Percentiles rank a stretch among this genome's conserved stretches.
Conservation (phyloP, 1,284 basidiomycete species). For the Naganishia albida region DNA sequence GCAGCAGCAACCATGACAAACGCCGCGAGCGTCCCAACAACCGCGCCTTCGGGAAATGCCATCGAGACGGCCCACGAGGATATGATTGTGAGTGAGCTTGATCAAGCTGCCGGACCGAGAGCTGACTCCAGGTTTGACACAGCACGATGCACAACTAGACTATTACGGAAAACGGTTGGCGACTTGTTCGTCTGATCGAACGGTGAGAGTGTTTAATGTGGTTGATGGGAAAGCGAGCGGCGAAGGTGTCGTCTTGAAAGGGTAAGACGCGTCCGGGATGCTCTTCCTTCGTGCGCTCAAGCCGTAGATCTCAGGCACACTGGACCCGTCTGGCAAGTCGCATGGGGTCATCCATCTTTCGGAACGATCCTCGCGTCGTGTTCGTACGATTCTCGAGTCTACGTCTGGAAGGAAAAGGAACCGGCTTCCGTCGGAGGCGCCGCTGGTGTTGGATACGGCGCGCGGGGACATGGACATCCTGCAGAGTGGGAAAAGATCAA, state of each 20-base stretch:
- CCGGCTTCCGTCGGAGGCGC: slow-evolving; percentile 39
- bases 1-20: slow-evolving; percentile 21
- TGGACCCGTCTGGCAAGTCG: slow-evolving; percentile 95
- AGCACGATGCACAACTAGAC: slow-evolving; percentile 98
- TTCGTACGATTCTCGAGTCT: slow-evolving; percentile 96
- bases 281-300: not conserved
- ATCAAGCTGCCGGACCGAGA: not conserved
- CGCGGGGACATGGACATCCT: slow-evolving; percentile 56
- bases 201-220: slow-evolving; percentile 93
- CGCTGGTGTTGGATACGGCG: slow-evolving; percentile 46
- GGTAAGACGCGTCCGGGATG: slow-evolving; percentile 60
- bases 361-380: slow-evolving; percentile 95
- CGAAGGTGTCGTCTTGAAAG: slow-evolving; percentile 75
- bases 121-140: slow-evolving; percentile 17
- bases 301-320: slow-evolving; percentile 70
- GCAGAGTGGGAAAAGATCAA: slow-evolving; percentile 88
- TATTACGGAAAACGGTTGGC: slow-evolving; percentile 96
- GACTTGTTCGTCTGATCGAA: slow-evolving; percentile 94
- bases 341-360: slow-evolving; percentile 98
- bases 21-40: slow-evolving; percentile 9
- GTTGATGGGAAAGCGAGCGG: slow-evolving; percentile 73
- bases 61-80: slow-evolving; percentile 35
- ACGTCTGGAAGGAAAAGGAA: slow-evolving; percentile 93
- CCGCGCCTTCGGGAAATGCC: slow-evolving; percentile 24
- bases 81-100: slow-evolving; percentile 34